These are phyloP conservation scores for Wickerhamiella pararugosa DNA, from an alignment of 1,139 yeast genomes.

Conservation along the genomic window DNA sequence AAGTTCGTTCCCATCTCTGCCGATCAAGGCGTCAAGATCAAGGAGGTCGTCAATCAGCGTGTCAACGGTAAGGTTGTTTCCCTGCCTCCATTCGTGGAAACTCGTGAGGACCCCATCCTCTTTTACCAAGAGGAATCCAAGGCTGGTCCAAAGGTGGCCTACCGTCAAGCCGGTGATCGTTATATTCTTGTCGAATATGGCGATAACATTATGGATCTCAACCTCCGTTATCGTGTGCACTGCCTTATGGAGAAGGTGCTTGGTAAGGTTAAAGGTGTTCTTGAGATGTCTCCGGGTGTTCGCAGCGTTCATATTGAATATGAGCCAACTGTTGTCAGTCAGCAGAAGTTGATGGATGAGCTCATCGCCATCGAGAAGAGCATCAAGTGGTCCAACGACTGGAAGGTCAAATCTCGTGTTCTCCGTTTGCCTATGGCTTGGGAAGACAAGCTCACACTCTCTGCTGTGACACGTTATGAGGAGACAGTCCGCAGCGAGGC, in stretches of 20 bases:
- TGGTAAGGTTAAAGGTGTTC: constrained; percentile 49
- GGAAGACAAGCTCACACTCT: constrained; percentile 78
- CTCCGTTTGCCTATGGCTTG: constrained; percentile 89
- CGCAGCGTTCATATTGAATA: constrained; percentile 76
- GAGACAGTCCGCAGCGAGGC: constrained; percentile 89
- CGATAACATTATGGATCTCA: constrained; percentile 71
- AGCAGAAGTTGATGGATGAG: constrained; percentile 43
- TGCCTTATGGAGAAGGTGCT: constrained; percentile 58
- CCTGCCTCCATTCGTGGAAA: constrained; percentile 10
- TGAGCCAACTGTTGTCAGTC: constrained; percentile 46
- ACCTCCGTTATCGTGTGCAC: constrained; percentile 71
- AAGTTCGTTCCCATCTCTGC: constrained; percentile 65
- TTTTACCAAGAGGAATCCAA: constrained; percentile 7
- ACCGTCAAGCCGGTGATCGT: constrained; percentile 95
- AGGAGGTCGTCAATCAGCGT: constrained; percentile 38
- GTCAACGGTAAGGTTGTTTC: constrained; percentile 14
- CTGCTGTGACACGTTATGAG: constrained; percentile 76
- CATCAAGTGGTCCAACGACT: constrained; percentile 54
- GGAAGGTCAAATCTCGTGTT: constrained; percentile 75
- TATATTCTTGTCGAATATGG: constrained; percentile 87
- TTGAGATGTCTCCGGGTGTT: constrained; percentile 95
- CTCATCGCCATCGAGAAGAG: constrained; percentile 63
- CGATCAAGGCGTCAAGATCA: constrained; percentile 51
- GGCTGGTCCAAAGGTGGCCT: constrained; percentile 48
- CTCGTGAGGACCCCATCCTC: constrained; percentile 10